Base-by-base conservation (phyloP, 2,329 filamentous ascomycete genomes). In the Juglanconis sp. region DNA sequence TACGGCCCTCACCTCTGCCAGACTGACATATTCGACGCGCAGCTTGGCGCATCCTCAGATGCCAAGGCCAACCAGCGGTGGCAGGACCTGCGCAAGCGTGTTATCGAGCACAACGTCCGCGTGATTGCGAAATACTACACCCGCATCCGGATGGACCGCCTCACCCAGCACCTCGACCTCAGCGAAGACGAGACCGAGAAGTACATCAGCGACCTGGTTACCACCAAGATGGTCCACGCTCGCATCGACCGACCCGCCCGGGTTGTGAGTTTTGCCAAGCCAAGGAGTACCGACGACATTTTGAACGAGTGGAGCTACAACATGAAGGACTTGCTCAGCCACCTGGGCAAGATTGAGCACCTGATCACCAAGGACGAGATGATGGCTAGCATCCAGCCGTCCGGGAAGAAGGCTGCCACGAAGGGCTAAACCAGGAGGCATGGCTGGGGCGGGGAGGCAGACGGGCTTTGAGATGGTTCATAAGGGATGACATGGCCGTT, bases 311-410 rank as follows among this genome's bases (percentile, higher is more conserved):
- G 95, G 95, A 96, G 92, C 74, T 89, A 91, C 70, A 96, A 97
- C 76, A 98, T 75, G 87, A 75, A 74, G 71, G 90, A 86, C 69
- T 76, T 94, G 69, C 76, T 94, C 61, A 89, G 88, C n/a, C 76
- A 91, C 61, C 72, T 94, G 68, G 90, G 93, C 81, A 80, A 90
- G 54, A 96, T 99, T 63, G 95, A 99, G 72, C 95, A 99, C 75
- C 82, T 99, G 70, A 99, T 99, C 71, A 99, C 96, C 58, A 98
- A 98, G 83, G 95, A 99, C 78, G 95, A 99, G 82, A 99, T 99
- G 95, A 99, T 99, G 95, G 95, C 95, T 46, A 85, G 93, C 62
- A 98, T 99, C 70, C 89, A 95, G 75, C 91, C 91, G 17, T 63
- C 61, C 17, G 59, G 58, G n/a, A 63, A 63, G 48, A 63, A 63